Base-by-base conservation (phyloP, 805 yeast genomes). In the Sungouiozyma ichnusensis region DNA sequence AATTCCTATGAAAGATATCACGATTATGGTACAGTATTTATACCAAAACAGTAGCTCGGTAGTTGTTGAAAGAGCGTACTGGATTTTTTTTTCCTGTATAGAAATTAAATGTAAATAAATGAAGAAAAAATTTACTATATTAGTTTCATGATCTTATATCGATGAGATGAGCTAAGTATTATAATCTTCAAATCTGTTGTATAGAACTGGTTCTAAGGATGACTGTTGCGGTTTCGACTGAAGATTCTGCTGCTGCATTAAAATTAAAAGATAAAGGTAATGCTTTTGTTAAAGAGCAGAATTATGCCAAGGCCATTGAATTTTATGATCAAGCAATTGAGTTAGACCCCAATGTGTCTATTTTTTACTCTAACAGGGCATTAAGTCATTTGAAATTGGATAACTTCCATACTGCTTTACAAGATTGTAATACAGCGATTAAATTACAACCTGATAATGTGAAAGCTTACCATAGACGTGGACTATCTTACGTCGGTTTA, bases 401-500 rank as follows among this genome's bases (percentile, higher is more conserved):
- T 59, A 81, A 80, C 53, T 88, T 81, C 59, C 97, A 96, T 3
- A 69, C 76, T 41, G 94, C 96, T 1, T 73, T 88, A 2, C 67
- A 62, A n/a, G 96, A 88, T 59, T 79, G 94, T 51, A 74, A 79
- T 29, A 64, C 66, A 36, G 85, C 97, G 1, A 70, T 92, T 36
- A 73, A 70, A 38, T 54, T 80, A 8, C 86, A 90, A 56, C 72
- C 79, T 1, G 57, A 65, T 16, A 82, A 85, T 54, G 64, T 79
- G 31, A 90, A 90, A 62, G 87, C 86, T 0, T 83, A 85, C 58
- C 92, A 85, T 58, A 73, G 98, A 50, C 73, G 94, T 49, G 97
- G 96, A 0, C 75, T 83, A 11, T 81, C 97, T 0, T 62, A 78
- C 47, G 74, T 79, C 60, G 94, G 94, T 8, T 71, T 86, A 37